Base-by-base conservation (phyloP, 1,284 basidiomycete species). In the Grifola frondosa region DNA sequence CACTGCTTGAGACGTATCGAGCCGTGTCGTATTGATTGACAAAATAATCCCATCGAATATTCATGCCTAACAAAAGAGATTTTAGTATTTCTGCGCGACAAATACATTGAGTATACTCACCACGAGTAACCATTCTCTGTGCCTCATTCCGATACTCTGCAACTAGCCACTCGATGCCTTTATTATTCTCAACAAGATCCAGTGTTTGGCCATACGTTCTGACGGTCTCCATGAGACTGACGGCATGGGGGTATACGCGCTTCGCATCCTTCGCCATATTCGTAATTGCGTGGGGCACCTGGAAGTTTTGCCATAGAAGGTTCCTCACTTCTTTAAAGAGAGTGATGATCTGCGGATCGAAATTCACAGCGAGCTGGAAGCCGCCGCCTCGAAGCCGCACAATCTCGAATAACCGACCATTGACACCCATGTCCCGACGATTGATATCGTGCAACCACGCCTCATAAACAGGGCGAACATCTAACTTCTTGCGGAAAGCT, bases 241-340 rank as follows among this genome's bases (percentile, higher is more conserved):
- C 96, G 3, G 97, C 97, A 71, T 97, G 93, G 0, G 96, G 95
- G 63, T 99, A 98, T 35, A 99, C 93, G 54, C 94, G 76, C 72
- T 97, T 98, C 50, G 95, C 95, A 58, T 99, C 95, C 69, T 97
- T 98, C 30, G 97, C 96, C 75, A 97, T 88, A 63, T 96, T 97
- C 57, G 85, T 88, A 57, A 92, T 94, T 41, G 89, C 86, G 68
- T 98, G 91, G 8, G 95, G 94, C 1, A 98, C 93, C 59, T 89
- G 87, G 70, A 96, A 97, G 49, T 90, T 90, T 53, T 97, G 78
- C 96, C 96, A 98, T 25, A 97, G 77, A 50, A 99, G 65, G 62
- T 97, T 97, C 48, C 96, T 79, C 23, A 98, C 94, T 65, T 99
- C 96, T 72, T 99, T 98, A 81, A 98, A 98, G 20, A 99, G 77